Conservation (phyloP, 768 basidiomycete genomes). For the Hygrophorus russula region DNA sequence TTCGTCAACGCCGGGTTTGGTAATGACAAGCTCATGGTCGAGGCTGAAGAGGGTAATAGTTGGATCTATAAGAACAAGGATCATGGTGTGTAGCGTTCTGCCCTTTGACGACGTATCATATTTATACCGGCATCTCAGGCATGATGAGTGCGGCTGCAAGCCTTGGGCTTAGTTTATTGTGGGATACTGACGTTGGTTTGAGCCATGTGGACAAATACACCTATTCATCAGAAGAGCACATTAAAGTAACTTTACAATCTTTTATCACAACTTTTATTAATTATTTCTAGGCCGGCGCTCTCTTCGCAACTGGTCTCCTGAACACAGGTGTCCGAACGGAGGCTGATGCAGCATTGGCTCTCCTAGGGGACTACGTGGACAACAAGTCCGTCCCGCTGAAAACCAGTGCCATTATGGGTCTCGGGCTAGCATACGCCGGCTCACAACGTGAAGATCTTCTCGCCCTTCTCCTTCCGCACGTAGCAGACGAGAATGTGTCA, state of each 20-base stretch:
- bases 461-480: conserved; percentile 62
- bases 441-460: conserved; percentile 82
- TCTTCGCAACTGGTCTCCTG: conserved; percentile 89
- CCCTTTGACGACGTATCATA: not conserved
- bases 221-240: conserved; percentile 90
- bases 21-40: conserved; percentile 97
- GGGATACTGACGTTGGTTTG: conserved; percentile 93
- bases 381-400: conserved; percentile 78
- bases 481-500: conserved; percentile 70
- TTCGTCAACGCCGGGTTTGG: conserved; percentile 98
- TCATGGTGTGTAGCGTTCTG: conserved; percentile 46
- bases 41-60: conserved; percentile 89
- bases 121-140: conserved; percentile 28
- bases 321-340: conserved; percentile 86
- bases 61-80: conserved; percentile 99
- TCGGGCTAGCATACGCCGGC: conserved; percentile 93
- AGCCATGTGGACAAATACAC: conserved; percentile 96
- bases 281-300: conserved; percentile 63
- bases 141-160: conserved; percentile 97
- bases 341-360: conserved; percentile 83
- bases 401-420: conserved; percentile 82
- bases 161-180: conserved; percentile 83
- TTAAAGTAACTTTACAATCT: conserved; percentile 46
- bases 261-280: not conserved
- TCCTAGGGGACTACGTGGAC: conserved; percentile 83